phyloP scores from a whole-genome alignment of 768 basidiomycete genomes.

The Sistotremastrum suecicum region DNA sequence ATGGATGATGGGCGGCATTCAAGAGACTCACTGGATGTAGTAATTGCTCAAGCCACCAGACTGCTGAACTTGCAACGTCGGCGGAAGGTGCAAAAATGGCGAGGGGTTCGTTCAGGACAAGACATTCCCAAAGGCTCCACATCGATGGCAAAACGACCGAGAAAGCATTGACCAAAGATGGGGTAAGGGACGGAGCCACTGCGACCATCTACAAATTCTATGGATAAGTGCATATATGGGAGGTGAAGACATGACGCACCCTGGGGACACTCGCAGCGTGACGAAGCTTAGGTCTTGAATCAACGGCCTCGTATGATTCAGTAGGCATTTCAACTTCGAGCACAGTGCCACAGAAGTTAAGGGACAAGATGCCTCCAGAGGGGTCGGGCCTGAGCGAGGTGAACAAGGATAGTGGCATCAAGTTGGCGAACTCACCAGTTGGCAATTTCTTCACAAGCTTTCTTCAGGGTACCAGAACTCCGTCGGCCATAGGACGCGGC shows the following conservation, averaged over 20 bases:
- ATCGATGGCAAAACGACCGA: conserved; percentile 18
- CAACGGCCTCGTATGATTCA: conserved; percentile 24
- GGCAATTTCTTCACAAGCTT: conserved; percentile 74
- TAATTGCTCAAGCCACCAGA: conserved; percentile 88
- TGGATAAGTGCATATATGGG: conserved; percentile 45
- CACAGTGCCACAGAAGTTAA: conserved; percentile 74
- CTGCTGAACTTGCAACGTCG: conserved; percentile 67
- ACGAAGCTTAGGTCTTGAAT: conserved; percentile 51
- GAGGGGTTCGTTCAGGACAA: conserved; percentile 82
- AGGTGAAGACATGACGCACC: conserved; percentile 33
- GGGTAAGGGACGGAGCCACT: conserved; percentile 20
- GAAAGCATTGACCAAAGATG: conserved; percentile 53
- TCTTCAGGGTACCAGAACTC: conserved; percentile 70
- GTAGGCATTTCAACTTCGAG: conserved; percentile 62
- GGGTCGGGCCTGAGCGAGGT: conserved; percentile 52
- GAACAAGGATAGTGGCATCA: conserved; percentile 1
- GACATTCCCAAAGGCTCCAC: conserved; percentile 70
- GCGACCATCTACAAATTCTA: conserved; percentile 22
- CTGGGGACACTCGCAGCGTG: conserved; percentile 7
- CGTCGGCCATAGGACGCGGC: conserved; percentile 64
- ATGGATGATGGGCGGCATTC: background rate
- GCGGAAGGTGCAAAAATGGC: conserved; percentile 72
- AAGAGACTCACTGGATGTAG: conserved; percentile 52
- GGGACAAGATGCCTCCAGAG: conserved; percentile 49
- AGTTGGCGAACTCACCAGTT: conserved; percentile 45